These are phyloP conservation scores for Cladophialophora psammophila DNA, from an alignment of 2,329 filamentous ascomycete genomes.

Conservation along the genomic window DNA sequence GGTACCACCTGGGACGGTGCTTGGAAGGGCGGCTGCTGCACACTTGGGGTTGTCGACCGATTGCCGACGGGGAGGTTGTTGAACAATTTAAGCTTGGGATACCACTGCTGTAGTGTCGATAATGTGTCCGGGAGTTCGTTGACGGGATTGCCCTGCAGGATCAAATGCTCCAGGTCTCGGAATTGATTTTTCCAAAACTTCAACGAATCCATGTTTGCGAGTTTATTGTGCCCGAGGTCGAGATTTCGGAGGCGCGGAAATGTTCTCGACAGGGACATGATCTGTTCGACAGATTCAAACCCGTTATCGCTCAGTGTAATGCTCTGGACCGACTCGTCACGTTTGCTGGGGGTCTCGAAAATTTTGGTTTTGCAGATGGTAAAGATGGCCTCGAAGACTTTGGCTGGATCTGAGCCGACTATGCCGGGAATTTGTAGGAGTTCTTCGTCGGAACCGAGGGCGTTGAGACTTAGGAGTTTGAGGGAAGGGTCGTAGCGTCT, in stretches of 20 bases:
- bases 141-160: slow-evolving; percentile 79
- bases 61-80: slow-evolving; percentile 73
- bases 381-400: slow-evolving; percentile 93
- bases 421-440: slow-evolving; percentile 16
- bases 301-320: slow-evolving; percentile 83
- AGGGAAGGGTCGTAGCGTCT: slow-evolving; percentile 73
- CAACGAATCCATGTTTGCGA: slow-evolving; percentile 72
- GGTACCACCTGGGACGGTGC: slow-evolving; percentile 60
- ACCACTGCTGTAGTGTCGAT: slow-evolving; percentile 78
- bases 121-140: slow-evolving; percentile 68
- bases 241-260: slow-evolving; percentile 88
- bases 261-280: slow-evolving; percentile 77
- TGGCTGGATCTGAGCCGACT: slow-evolving; percentile 64
- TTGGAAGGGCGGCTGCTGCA: slow-evolving; percentile 47
- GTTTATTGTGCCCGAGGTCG: slow-evolving; percentile 83
- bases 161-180: slow-evolving; percentile 77
- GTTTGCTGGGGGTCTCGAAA: slow-evolving; percentile 75
- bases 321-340: slow-evolving; percentile 79
- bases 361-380: slow-evolving; percentile 75
- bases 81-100: slow-evolving; percentile 77
- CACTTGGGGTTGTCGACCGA: slow-evolving; percentile 43
- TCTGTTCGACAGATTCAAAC: slow-evolving; percentile 73
- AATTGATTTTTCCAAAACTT: slow-evolving; percentile 82
- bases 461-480: slow-evolving; percentile 85
- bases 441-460: slow-evolving; percentile 73